A percentile compares a stretch with the other conserved stretches of the same genome.
Evolutionary conservation across 345 rosid species (phyloP).

Genomic region (Barbarea vulgaris): DNA sequence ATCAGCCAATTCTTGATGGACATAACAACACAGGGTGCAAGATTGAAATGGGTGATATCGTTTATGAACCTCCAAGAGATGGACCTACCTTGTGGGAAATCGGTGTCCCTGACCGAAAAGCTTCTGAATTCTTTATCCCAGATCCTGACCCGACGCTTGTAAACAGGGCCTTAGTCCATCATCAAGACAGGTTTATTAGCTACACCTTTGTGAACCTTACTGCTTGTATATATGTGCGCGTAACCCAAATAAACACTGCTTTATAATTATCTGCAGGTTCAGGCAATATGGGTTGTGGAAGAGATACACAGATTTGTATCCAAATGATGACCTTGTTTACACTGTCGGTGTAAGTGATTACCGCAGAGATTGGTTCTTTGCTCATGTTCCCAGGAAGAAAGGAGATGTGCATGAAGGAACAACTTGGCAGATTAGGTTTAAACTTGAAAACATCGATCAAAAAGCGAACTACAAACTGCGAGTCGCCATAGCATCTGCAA

Average conservation of each 20-base stretch:
- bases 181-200: constrained; percentile 59
- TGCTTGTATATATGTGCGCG: constrained; percentile 13
- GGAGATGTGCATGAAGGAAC: constrained; percentile 42
- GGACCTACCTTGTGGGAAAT: constrained; percentile 98
- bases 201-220: constrained; percentile 11
- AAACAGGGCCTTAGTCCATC: constrained; percentile 50
- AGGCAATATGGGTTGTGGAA: constrained; percentile 98
- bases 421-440: constrained; percentile 73
- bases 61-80: constrained; percentile 82
- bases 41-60: constrained; percentile 65
- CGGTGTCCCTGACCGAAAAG: constrained; percentile 91
- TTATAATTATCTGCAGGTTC: constrained; percentile 52
- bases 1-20: constrained; percentile 23
- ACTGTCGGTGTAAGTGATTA: constrained; percentile 73
- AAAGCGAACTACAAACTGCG: constrained; percentile 59
- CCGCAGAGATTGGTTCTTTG: constrained; percentile 86
- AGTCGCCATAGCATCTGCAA: constrained; percentile 82
- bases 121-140: constrained; percentile 79
- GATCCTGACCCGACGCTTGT: constrained; percentile 69
- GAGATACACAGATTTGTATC: constrained; percentile 80
- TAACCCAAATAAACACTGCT: not conserved
- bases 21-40: constrained; percentile 45
- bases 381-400: constrained; percentile 65
- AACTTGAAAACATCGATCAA: constrained; percentile 45
- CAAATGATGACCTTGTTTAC: constrained; percentile 76